Percentiles rank a stretch among this genome's conserved stretches.
Conservation (phyloP, 305 asterid genomes). For the Fraxinus ornus region DNA sequence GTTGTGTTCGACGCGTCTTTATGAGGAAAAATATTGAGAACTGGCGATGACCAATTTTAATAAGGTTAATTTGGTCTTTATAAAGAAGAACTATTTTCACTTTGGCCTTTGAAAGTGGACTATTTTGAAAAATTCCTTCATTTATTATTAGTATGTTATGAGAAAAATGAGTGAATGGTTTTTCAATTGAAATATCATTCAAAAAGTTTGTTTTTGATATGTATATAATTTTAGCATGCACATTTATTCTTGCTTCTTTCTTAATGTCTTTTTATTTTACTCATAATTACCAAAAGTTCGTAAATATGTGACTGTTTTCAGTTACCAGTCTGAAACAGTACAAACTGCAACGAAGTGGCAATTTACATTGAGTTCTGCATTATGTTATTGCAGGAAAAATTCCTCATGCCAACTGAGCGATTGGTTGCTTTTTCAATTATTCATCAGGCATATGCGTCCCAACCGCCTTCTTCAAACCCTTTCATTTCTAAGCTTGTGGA, state of each 20-base stretch:
- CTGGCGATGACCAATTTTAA: not conserved
- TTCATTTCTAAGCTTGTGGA: constrained; percentile 64
- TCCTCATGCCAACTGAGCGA: constrained; percentile 59
- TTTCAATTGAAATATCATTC: not conserved
- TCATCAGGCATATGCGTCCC: constrained; percentile 68
- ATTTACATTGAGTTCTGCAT: constrained; percentile 10
- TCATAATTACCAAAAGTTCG: not conserved
- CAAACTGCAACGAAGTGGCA: not conserved
- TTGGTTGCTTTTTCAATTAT: constrained; percentile 72
- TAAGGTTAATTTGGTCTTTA: not conserved
- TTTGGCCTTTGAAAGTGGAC: not conserved
- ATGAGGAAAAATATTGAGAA: not conserved
- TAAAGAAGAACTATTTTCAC: not conserved
- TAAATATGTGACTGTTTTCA: constrained; percentile 1
- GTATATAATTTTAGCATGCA: not conserved
- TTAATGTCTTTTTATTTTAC: not conserved
- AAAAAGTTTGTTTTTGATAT: not conserved
- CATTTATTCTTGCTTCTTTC: not conserved
- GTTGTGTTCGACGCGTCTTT: not conserved
- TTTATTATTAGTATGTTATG: not conserved
- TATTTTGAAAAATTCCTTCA: not conserved
- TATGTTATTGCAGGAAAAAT: constrained; percentile 51
- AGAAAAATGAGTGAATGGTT: not conserved
- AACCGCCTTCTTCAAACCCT: constrained; percentile 65
- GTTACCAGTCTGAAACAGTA: not conserved